phyloP scores from a whole-genome alignment of 305 asterid species.

The Fraxinus xanthoxyloides region DNA sequence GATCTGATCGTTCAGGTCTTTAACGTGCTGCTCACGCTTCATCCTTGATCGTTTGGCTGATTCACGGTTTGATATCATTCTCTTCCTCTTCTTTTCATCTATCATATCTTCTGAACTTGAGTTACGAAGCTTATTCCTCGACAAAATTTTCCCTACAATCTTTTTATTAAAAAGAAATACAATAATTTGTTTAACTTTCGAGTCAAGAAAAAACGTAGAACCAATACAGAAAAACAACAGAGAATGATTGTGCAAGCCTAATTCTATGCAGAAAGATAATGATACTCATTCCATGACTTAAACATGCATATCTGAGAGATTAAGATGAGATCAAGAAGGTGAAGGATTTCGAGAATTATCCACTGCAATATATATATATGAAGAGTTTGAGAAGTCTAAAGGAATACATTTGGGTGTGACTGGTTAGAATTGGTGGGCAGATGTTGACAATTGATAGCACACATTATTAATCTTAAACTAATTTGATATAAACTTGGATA shows the following conservation, averaged over 20 bases:
- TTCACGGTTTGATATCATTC: conserved; percentile 61
- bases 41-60: conserved; percentile 59
- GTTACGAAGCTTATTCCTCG: conserved; percentile 22
- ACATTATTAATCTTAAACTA: not conserved
- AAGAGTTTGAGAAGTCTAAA: conserved; percentile 10
- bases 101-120: conserved; percentile 29
- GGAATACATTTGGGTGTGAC: conserved; percentile 21
- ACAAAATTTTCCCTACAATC: conserved; percentile 27
- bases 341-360: conserved; percentile 21
- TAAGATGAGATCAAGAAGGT: not conserved
- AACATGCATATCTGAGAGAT: not conserved
- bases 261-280: conserved; percentile 32
- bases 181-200: not conserved
- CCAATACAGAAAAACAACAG: conserved; percentile 57
- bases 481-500: not conserved
- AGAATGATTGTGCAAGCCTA: conserved; percentile 48
- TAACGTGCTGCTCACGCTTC: conserved; percentile 51
- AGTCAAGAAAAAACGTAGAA: conserved; percentile 51
- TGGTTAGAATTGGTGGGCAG: conserved; percentile 30
- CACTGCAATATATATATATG: conserved; percentile 6
- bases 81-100: conserved; percentile 55
- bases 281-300: conserved; percentile 28
- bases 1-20: conserved; percentile 53
- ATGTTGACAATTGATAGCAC: conserved; percentile 34
- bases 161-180: not conserved